Conservation (phyloP, 192 early-diverging fungal species). For the Coemansia sp. region DNA sequence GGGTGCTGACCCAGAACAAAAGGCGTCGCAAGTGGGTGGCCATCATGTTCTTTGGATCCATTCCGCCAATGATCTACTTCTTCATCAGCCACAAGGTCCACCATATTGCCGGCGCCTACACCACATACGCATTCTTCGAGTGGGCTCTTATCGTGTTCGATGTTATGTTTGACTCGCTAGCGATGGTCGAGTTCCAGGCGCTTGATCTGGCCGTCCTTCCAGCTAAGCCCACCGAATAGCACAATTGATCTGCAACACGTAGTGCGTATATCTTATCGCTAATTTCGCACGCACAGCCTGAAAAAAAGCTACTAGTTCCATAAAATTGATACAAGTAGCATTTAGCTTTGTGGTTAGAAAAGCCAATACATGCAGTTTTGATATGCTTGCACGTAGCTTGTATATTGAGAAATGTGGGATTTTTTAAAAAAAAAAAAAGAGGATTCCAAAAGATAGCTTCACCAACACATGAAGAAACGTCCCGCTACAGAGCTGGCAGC, state of each 20-base stretch:
- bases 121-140: constrained; percentile 80
- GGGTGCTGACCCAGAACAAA: constrained; percentile 45
- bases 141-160: constrained; percentile 81
- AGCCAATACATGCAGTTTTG: neutral
- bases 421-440: neutral
- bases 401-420: constrained; percentile 1
- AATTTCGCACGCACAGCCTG: neutral
- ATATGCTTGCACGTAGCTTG: neutral
- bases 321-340: neutral
- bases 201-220: constrained; percentile 50
- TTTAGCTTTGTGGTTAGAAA: neutral
- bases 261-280: neutral
- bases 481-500: no score
- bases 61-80: constrained; percentile 76
- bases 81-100: constrained; percentile 81
- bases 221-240: constrained; percentile 39
- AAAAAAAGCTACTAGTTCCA: neutral
- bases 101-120: constrained; percentile 73
- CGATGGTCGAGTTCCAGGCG: constrained; percentile 65
- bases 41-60: constrained; percentile 66
- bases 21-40: constrained; percentile 55
- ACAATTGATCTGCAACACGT: constrained; percentile 8
- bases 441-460: neutral
- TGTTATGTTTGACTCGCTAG: constrained; percentile 74
- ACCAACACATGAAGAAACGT: no score